Conservation (phyloP, 306 rosid genomes). For the Citrullus amarus region DNA sequence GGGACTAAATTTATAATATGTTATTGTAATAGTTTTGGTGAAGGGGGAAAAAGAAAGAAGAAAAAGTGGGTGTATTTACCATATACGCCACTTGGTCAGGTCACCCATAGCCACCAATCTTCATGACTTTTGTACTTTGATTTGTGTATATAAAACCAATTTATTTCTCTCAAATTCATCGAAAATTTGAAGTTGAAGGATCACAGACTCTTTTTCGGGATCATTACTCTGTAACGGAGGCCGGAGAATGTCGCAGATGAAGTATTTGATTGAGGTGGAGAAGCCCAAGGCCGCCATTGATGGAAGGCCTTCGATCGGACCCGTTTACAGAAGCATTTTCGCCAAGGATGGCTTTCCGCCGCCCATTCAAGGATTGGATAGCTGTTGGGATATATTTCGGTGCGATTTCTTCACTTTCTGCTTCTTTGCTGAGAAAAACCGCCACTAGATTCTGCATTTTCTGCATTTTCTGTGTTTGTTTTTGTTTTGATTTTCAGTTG, state of each 20-base stretch:
- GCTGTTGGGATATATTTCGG: constrained; percentile 97
- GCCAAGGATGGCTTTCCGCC: constrained; percentile 79
- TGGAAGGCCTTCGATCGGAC: constrained; percentile 62
- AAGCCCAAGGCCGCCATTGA: constrained; percentile 38
- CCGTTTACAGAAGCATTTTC: constrained; percentile 73
- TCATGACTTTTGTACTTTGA: not conserved
- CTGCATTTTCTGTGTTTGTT: not conserved
- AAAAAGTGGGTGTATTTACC: not conserved
- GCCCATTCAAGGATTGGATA: constrained; percentile 45
- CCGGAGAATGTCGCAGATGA: constrained; percentile 31
- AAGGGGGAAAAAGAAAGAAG: not conserved
- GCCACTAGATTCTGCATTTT: not conserved
- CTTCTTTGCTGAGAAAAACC: not conserved
- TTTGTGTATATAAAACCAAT: not conserved
- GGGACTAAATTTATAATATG: not conserved
- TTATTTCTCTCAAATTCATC: not conserved
- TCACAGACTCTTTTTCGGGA: not conserved
- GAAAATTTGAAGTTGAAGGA: not conserved
- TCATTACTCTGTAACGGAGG: not conserved
- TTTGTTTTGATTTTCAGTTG: not conserved
- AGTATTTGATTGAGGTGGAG: constrained; percentile 59
- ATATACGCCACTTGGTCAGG: constrained; percentile 5
- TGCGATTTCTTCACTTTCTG: constrained; percentile 12
- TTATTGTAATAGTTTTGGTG: not conserved
- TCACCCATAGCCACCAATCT: constrained; percentile 7